Base-by-base conservation (phyloP, 148 eudicot genomes). In the Dianthus caryophyllus region DNA sequence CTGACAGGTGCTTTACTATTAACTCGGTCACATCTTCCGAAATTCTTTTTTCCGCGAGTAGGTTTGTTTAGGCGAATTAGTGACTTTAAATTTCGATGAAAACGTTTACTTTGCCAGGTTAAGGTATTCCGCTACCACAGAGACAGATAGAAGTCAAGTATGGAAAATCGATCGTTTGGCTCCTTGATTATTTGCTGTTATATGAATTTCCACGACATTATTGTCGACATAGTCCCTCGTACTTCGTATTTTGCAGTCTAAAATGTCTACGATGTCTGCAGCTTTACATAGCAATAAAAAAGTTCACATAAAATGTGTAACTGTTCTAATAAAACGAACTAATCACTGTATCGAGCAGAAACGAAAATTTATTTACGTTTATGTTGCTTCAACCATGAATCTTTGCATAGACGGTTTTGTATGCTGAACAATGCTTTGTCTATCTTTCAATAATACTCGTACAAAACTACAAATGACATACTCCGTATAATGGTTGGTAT, bases 111-210 rank as follows among this genome's bases (percentile, higher is more conserved):
- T 66, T 55, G 69, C 31, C 81, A 94, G 99, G 90, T 57, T 94
- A 71, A 77, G 76, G 39, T 90, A 94, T 71, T 58, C 79, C 55
- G 86, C 85, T 20, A 65, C 62, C 31, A 83, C 38, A 33, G 38
- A 71, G 43, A 41, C 67, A 52, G 86, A 85, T 60, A 89, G 87
- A 77, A 82, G 62, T 65, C 61, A 43, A n/a, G 52, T 20, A 33
- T 90, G 97, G 94, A 85, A 75, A 74, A 78, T 90, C 65, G 80
- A 78, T 47, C 85, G 94, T 51, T 74, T 90, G 86, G 85, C 94
- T 71, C 91, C 94, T n/a, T 90, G 91, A 90, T 82, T 90, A 53
- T 62, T 63, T 29, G 22, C 38, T n/a, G 57, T 76, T 41, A 43
- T 61, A 20, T 85, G 85, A 58, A 75, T 79, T 48, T 69, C 79